These are phyloP conservation scores for Fusarium denticulatum DNA, from an alignment of 2,329 filamentous ascomycete species.

Conservation along the genomic window DNA sequence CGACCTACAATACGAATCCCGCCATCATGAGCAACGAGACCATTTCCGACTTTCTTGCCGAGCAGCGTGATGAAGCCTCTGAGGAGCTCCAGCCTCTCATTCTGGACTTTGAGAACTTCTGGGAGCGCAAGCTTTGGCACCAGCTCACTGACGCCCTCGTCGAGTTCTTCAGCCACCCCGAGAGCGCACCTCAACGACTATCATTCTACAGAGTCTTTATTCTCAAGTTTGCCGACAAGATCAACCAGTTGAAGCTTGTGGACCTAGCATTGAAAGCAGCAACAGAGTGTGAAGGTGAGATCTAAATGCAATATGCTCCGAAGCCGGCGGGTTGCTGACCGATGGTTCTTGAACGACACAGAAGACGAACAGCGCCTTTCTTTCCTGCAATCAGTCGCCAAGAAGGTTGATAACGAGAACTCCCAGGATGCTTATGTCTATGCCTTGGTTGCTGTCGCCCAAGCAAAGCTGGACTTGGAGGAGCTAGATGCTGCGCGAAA, in stretches of 20 bases:
- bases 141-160: conserved; percentile 92
- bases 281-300: conserved; percentile 79
- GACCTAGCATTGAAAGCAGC: conserved; percentile 88
- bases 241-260: conserved; percentile 98
- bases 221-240: conserved; percentile 95
- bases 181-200: conserved; percentile 86
- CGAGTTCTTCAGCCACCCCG: conserved; percentile 84
- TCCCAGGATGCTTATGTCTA: conserved; percentile 97
- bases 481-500: conserved; percentile 85
- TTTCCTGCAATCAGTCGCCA: conserved; percentile 84
- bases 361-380: conserved; percentile 86
- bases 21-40: conserved; percentile 81
- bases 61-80: conserved; percentile 88
- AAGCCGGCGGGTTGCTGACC: conserved; percentile 22
- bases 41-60: conserved; percentile 90
- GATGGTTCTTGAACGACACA: conserved; percentile 49
- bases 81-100: conserved; percentile 89
- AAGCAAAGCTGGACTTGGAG: conserved; percentile 82
- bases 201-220: conserved; percentile 94
- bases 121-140: conserved; percentile 99
- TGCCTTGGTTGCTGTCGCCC: conserved; percentile 88
- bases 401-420: conserved; percentile 89
- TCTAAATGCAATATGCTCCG: background rate
- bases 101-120: conserved; percentile 92
- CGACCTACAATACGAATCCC: conserved; percentile 21